phyloP scores from a whole-genome alignment of 2,329 filamentous ascomycete species.

The Rosellinia necatrix region DNA sequence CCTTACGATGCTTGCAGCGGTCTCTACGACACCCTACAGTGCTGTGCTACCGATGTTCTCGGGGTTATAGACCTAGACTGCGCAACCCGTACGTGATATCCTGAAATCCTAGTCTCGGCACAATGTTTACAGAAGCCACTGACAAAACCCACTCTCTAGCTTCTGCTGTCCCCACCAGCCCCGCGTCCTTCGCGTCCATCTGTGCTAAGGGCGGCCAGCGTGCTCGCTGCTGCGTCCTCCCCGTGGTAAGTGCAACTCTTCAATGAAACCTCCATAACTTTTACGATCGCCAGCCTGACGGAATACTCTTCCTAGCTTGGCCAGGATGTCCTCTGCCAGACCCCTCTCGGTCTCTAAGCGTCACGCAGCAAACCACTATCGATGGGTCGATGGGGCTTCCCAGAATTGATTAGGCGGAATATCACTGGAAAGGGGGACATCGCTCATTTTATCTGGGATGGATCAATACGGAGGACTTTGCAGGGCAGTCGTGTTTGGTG shows the following conservation, averaged over 20 bases:
- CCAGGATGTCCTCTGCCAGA: conserved; percentile 43
- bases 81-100: conserved; percentile 42
- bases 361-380: neutral
- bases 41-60: conserved; percentile 66
- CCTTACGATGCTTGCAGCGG: conserved; percentile 48
- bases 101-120: neutral
- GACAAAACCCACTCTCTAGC: conserved; percentile 35
- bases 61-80: conserved; percentile 52
- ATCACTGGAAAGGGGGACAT: neutral
- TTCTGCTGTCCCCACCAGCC: conserved; percentile 42
- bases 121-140: neutral
- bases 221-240: conserved; percentile 57
- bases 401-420: neutral
- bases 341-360: conserved; percentile 37
- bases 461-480: neutral
- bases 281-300: neutral
- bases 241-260: conserved; percentile 42
- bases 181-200: conserved; percentile 49
- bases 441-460: conserved; percentile 4
- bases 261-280: neutral
- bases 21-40: conserved; percentile 53
- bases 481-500: neutral
- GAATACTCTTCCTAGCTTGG: conserved; percentile 31
- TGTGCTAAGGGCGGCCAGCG: conserved; percentile 50
- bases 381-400: neutral